Evolutionary conservation across 306 rosid species (phyloP), one percentile per base, ranked within the genome.

Genomic region (Acacia melanoxylon): DNA sequence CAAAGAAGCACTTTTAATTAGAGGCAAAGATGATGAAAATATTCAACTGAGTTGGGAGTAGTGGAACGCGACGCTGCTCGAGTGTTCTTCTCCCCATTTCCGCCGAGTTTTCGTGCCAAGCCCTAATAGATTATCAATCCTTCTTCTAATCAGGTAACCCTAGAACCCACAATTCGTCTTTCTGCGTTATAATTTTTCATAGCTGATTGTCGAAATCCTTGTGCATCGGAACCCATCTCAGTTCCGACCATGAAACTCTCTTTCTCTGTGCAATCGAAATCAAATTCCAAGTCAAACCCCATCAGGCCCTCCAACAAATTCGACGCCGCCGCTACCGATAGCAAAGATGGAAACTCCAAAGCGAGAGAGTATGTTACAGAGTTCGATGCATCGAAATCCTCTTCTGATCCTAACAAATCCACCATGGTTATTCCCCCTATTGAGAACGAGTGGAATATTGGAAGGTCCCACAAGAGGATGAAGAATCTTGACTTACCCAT

Each of bases 181-280:
- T 13, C 51, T 2, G 19, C 5, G 20, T 20, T 2, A 2, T 20
- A 41, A 5, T 69, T 41, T 19, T 69, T 11, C 74, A 41, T 42
- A 2, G 10, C 29, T 67, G 1, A 35, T 35, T 17, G 7, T 10
- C 46, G 11, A 68, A 37, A 40, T 25, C 11, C 31, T 3, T 12
- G 10, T 1, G 35, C 13, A 35, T 35, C 24, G 14, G 72, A 66
- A n/a, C 29, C 73, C 6, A 4, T 40, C 20, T 10, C 35, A 4
- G n/a, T 22, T 24, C 13, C 69, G 25, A n/a, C 76, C 37, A 89
- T 86, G 92, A 89, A 82, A 16, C 54, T 86, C 14, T 89, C 92
- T 1, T 82, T 86, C 82, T 86, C 90, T 46, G 70, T 84, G 52
- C 83, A 85, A 25, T 86, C 89, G 6, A 85, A 86, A 66, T 56